A percentile compares a stretch with the other conserved stretches of the same genome.
These are phyloP conservation scores for Rhynchospora breviuscula DNA, from an alignment of 176 grass and related monocot species.

Conservation along the genomic window DNA sequence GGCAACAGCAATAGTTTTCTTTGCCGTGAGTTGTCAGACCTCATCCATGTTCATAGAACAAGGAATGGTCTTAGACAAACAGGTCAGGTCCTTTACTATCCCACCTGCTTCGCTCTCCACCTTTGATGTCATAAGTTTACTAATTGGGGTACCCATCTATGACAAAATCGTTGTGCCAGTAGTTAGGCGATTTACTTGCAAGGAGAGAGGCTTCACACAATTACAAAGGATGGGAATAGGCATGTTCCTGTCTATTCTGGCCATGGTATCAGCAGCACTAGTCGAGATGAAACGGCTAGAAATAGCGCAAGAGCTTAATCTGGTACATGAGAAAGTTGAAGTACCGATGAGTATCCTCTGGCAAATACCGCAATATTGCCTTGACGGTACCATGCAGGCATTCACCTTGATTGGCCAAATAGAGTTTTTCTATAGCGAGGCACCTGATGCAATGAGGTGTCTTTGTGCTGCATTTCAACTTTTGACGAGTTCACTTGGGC, in stretches of 20 bases:
- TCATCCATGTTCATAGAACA: no score
- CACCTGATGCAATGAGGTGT: no score
- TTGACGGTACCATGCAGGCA: constrained; percentile 19
- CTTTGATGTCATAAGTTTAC: constrained; percentile 22
- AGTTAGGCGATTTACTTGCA: neutral
- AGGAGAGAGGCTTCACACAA: constrained; percentile 34
- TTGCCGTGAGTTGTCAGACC: no score
- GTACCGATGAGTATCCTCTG: constrained; percentile 30
- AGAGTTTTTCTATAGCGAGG: no score
- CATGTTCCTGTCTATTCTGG: constrained; percentile 29
- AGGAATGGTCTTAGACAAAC: neutral
- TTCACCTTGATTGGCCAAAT: no score
- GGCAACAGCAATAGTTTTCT: no score
- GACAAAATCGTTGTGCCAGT: constrained; percentile 30
- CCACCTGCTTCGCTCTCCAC: constrained; percentile 33
- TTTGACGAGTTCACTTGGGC: no score
- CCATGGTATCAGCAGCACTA: constrained; percentile 28
- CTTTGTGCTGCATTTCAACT: no score
- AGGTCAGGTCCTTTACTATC: constrained; percentile 19
- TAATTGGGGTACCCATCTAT: constrained; percentile 29
- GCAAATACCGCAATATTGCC: constrained; percentile 33
- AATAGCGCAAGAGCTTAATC: constrained; percentile 12
- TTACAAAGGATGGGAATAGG: constrained; percentile 37
- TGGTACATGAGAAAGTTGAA: constrained; percentile 2
- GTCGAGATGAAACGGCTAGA: constrained; percentile 32